Percentiles rank a stretch among this genome's conserved stretches.
Conservation (phyloP, 371 early-diverging fungal species). For the Lichtheimia corymbifera region DNA sequence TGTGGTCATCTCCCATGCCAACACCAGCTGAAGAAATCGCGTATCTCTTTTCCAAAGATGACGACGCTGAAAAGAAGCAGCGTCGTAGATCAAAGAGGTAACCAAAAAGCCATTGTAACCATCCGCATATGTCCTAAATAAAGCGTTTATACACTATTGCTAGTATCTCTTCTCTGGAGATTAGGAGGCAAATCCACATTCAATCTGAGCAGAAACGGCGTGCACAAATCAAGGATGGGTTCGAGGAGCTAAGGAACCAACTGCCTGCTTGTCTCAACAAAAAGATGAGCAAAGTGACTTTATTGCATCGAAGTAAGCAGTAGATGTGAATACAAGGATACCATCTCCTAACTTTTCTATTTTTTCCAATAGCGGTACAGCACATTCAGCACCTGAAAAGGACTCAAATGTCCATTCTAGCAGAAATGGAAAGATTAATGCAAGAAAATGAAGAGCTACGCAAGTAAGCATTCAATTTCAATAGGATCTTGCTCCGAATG, state of each 20-base stretch:
- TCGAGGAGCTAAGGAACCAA: constrained; percentile 40
- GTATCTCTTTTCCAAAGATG: no score
- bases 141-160: not conserved
- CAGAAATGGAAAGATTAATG: constrained; percentile 29
- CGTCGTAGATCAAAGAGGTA: not conserved
- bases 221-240: constrained; percentile 50
- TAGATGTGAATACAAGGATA: not conserved
- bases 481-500: no score
- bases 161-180: constrained; percentile 18
- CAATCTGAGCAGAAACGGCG: constrained; percentile 50
- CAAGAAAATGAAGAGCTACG: constrained; percentile 33
- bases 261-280: constrained; percentile 38
- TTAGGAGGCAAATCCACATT: constrained; percentile 46
- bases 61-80: not conserved
- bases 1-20: no score
- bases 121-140: not conserved
- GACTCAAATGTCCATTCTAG: constrained; percentile 27
- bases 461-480: constrained; percentile 14
- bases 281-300: constrained; percentile 42
- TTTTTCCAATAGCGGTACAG: constrained; percentile 23
- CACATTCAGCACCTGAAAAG: constrained; percentile 32
- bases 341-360: not conserved
- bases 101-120: not conserved
- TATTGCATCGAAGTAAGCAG: constrained; percentile 32
- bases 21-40: no score